Base-by-base conservation (phyloP, 345 rosid genomes). In the Gossypium anomalum region DNA sequence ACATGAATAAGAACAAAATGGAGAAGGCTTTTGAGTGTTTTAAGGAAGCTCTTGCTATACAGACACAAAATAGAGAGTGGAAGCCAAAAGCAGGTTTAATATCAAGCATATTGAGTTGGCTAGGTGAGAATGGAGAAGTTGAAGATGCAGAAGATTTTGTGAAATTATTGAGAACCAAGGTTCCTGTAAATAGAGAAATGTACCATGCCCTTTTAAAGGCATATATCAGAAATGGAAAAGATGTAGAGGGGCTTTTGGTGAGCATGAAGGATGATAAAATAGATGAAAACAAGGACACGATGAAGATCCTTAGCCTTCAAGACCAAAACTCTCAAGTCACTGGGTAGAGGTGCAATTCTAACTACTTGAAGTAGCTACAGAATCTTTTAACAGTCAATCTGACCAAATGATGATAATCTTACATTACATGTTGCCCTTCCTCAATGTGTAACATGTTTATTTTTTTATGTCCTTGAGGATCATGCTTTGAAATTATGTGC, bases 11-110 rank as follows among this genome's bases (percentile, higher is more conserved):
- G 78, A 82, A 82, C 59, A 77, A 82, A 51, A 82, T 86, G 87
- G 82, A 79, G 70, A 84, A 80, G 57, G 86, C 83, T 71, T 76
- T 82, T 43, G 77, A 82, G 63, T 81, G 86, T 83, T 77, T 84
- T 70, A 82, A 76, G 47, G 81, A 79, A 79, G 89, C 86, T 60
- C 78, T 86, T 25, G 84, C 82, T 61, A 68, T 76, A 19, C 77
- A 75, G 9, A 64, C 73, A 8, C 65, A 77, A 74, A 86, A 82
- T 60, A 78, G 14, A 25, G 56, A 19, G 1, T 84, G 89, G 87
- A 82, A 81, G 44, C 86, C 89, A 0, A 84, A 82, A 74, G 62
- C 76, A 38, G 2, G 15, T 2, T 17, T 84, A 78, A 55, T 79
- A 15, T 80, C 84, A n/a, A 76, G 71, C 76, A 75, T 84, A 61